These are phyloP conservation scores for Balamuthia mandrillaris DNA, from an alignment of 208 protist genomes.

Conservation along the genomic window DNA sequence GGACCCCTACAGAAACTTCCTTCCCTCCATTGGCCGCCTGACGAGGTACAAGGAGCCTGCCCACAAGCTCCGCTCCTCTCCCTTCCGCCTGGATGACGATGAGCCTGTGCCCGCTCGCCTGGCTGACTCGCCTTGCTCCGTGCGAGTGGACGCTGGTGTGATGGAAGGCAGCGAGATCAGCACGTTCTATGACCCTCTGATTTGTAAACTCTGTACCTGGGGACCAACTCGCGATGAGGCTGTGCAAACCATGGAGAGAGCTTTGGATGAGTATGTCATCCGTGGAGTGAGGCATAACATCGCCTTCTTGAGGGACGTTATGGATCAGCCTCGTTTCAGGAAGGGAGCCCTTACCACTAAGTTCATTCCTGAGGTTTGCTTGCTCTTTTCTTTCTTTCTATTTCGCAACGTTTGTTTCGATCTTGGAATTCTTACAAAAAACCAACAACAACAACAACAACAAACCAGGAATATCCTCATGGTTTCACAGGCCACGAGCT, in stretches of 20 bases:
- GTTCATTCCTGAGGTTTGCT: slow-evolving; percentile 79
- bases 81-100: too few species aligned
- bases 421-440: too few species aligned
- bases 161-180: slow-evolving; percentile 75
- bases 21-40: slow-evolving; percentile 72
- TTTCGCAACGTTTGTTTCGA: too few species aligned
- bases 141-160: slow-evolving; percentile 75
- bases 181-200: slow-evolving; percentile 86
- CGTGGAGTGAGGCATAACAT: slow-evolving; percentile 80
- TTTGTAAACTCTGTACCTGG: slow-evolving; percentile 76
- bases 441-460: too few species aligned
- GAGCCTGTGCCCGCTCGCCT: background rate
- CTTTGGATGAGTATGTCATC: slow-evolving; percentile 78
- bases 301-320: slow-evolving; percentile 73
- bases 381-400: too few species aligned
- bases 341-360: slow-evolving; percentile 76
- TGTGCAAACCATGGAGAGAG: slow-evolving; percentile 62
- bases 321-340: slow-evolving; percentile 68
- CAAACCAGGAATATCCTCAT: slow-evolving; percentile 41
- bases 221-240: slow-evolving; percentile 29
- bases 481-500: slow-evolving; percentile 76
- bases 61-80: background rate
- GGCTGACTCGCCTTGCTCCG: background rate
- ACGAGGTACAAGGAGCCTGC: slow-evolving; percentile 65
- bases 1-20: slow-evolving; percentile 70